Evolutionary conservation across 768 basidiomycete species (phyloP).

Genomic region (Mycena vitilis): DNA sequence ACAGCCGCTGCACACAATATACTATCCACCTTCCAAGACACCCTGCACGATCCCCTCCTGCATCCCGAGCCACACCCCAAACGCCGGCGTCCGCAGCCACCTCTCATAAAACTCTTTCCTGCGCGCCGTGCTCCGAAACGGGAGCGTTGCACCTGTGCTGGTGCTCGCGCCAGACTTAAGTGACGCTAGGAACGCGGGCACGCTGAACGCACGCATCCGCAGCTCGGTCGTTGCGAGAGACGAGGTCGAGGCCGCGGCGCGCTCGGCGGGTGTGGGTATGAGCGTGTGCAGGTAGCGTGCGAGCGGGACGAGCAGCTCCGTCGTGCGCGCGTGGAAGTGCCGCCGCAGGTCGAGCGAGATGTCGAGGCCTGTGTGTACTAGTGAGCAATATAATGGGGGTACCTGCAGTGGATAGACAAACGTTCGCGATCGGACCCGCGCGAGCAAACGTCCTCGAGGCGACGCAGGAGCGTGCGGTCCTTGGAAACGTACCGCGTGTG

Average conservation of each 20-base stretch:
- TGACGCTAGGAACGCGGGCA: slow-evolving; percentile 75
- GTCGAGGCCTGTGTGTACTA: slow-evolving; percentile 58
- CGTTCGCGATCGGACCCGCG: slow-evolving; percentile 60
- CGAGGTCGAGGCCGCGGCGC: slow-evolving; percentile 44
- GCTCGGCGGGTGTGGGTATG: slow-evolving; percentile 77
- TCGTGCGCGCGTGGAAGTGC: slow-evolving; percentile 89
- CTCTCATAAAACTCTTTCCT: slow-evolving; percentile 81
- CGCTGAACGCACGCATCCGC: slow-evolving; percentile 78
- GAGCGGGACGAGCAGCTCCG: slow-evolving; percentile 87
- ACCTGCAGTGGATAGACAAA: slow-evolving; percentile 50
- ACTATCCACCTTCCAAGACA: slow-evolving; percentile 54
- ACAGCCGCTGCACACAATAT: background rate
- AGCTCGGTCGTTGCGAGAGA: slow-evolving; percentile 40
- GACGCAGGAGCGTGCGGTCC: slow-evolving; percentile 79
- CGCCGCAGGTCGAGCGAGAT: slow-evolving; percentile 76
- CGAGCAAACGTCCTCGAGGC: slow-evolving; percentile 70
- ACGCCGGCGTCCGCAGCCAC: slow-evolving; percentile 81
- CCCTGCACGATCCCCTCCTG: slow-evolving; percentile 79
- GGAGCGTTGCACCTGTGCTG: slow-evolving; percentile 71
- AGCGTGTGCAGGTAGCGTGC: slow-evolving; percentile 92
- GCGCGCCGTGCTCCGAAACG: slow-evolving; percentile 76
- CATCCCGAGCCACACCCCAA: slow-evolving; percentile 82
- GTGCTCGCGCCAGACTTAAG: slow-evolving; percentile 56
- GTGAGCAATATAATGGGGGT: background rate
- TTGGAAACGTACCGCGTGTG: slow-evolving; percentile 90